phyloP scores from a whole-genome alignment of 805 yeast species.

The Candida ponderosae region DNA sequence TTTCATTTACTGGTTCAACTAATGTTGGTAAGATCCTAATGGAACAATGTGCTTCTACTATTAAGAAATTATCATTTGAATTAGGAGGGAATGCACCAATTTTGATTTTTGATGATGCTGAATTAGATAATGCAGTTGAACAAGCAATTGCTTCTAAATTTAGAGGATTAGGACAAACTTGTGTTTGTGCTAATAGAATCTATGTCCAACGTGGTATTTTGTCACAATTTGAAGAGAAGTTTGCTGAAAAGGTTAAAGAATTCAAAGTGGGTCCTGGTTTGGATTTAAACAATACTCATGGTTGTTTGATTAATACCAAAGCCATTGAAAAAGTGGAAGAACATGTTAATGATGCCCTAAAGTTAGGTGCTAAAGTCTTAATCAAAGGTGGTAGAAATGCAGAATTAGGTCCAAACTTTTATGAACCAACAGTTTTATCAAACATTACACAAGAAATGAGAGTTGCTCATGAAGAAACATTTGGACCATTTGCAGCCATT shows the following conservation, averaged over 20 bases:
- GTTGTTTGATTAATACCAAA: slow-evolving; percentile 44
- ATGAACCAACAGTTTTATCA: slow-evolving; percentile 46
- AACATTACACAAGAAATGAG: slow-evolving; percentile 43
- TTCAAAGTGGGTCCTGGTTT: slow-evolving; percentile 54
- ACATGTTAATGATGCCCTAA: slow-evolving; percentile 46
- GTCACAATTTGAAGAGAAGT: slow-evolving; percentile 36
- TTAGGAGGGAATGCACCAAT: slow-evolving; percentile 66
- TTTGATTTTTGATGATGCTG: slow-evolving; percentile 53
- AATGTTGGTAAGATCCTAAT: slow-evolving; percentile 52
- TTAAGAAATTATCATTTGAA: slow-evolving; percentile 56
- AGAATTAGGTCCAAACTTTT: slow-evolving; percentile 41
- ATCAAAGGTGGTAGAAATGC: slow-evolving; percentile 45
- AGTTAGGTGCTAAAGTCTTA: slow-evolving; percentile 45
- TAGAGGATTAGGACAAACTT: slow-evolving; percentile 57
- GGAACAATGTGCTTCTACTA: slow-evolving; percentile 47
- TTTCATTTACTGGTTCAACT: slow-evolving; percentile 62
- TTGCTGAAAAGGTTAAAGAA: slow-evolving; percentile 35
- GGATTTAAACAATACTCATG: slow-evolving; percentile 43
- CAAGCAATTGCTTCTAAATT: slow-evolving; percentile 48
- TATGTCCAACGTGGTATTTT: slow-evolving; percentile 46
- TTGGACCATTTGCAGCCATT: slow-evolving; percentile 58
- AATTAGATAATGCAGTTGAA: slow-evolving; percentile 46
- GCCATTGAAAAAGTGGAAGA: slow-evolving; percentile 46
- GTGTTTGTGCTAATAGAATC: slow-evolving; percentile 55
- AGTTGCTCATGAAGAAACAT: slow-evolving; percentile 51